Base-by-base conservation (phyloP, 2,329 filamentous ascomycete genomes). In the Trichoderma endophyticum region DNA sequence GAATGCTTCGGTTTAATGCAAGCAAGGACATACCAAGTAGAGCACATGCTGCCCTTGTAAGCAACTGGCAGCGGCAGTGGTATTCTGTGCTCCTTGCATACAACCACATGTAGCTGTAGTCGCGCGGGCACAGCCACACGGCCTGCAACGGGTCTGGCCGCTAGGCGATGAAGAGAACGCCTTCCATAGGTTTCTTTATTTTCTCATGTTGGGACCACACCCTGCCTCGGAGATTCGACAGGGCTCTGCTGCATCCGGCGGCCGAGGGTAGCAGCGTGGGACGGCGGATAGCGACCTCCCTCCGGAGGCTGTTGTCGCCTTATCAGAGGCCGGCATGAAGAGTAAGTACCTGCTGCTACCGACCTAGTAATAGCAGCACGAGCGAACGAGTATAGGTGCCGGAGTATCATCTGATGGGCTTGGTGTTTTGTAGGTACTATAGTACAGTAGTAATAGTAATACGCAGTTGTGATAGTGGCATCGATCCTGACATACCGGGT, bases 51-150 rank as follows among this genome's bases (percentile, higher is more conserved):
- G 48, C 48, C 21, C 48, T 54, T 54, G 48, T 24, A 54, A 24
- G n/a, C n/a, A 54, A 21, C 48, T 30, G 24, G 51, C 32, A 59
- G 21, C 36, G 21, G 36, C 30, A 56, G 63, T 4, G 56, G 30
- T 56, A 51, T 61, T 62, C 54, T 61, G 66, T 70, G 56, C 56
- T 70, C 57, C 67, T 36, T 70, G 57, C 48, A 54, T 24, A 14
- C 21, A 54, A 54, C 11, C 48, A 54, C 48, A 54, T 24, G 28
- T 57, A 14, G 21, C 34, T 51, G 56, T 18, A 43, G 48, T 34
- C 39, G 63, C 61, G 43, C 71, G 48, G 48, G 60, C 70, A 73
- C 73, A 74, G 73, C 72, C 72, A 74, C 73, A 70, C 73, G 72
- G 71, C 72, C 64, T 74, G 70, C 30, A 59, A 72, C 72, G 72